Percentiles rank a stretch among this genome's conserved stretches.
These are phyloP conservation scores for Entomophthora muscae DNA, from an alignment of 371 early-diverging fungal genomes.

Conservation along the genomic window DNA sequence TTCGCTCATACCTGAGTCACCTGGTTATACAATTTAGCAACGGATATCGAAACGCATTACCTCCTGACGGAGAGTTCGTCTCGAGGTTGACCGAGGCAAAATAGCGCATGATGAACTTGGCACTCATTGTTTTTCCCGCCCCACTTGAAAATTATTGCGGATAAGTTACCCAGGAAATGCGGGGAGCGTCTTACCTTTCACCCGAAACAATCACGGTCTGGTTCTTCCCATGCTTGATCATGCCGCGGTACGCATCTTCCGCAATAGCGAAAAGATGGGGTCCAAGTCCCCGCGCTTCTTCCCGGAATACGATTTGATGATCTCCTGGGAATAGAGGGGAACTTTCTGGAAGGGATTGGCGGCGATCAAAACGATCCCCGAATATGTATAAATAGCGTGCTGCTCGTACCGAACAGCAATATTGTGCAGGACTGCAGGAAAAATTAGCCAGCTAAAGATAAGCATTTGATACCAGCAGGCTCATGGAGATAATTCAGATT, in stretches of 20 bases:
- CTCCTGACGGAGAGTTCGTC: conserved; percentile 21
- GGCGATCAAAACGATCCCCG: conserved; percentile 96
- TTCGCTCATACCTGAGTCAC: conserved; percentile 38
- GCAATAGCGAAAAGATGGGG: conserved; percentile 99
- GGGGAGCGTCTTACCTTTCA: conserved; percentile 51
- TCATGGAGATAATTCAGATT: conserved; percentile 81
- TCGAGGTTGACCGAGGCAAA: conserved; percentile 80
- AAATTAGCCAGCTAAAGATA: not conserved
- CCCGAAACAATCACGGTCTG: conserved; percentile 98
- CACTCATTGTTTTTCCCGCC: conserved; percentile 92
- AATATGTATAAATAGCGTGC: conserved; percentile 93
- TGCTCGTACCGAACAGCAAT: conserved; percentile 70
- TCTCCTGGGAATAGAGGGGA: conserved; percentile 68
- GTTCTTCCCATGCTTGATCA: conserved; percentile 80
- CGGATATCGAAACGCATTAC: conserved; percentile 5
- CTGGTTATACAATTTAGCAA: not conserved
- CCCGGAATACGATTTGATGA: conserved; percentile 83
- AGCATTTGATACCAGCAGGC: conserved; percentile 61
- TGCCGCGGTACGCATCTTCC: conserved; percentile 91
- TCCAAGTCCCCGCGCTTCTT: conserved; percentile 85
- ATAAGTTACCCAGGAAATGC: not conserved
- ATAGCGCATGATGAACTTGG: conserved; percentile 95
- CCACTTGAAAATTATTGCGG: conserved; percentile 35
- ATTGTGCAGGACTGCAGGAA: conserved; percentile 61
- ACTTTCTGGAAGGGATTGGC: conserved; percentile 93